Evolutionary conservation across 2,329 filamentous ascomycete species (phyloP).

Genomic region (Colletotrichum coccodes): DNA sequence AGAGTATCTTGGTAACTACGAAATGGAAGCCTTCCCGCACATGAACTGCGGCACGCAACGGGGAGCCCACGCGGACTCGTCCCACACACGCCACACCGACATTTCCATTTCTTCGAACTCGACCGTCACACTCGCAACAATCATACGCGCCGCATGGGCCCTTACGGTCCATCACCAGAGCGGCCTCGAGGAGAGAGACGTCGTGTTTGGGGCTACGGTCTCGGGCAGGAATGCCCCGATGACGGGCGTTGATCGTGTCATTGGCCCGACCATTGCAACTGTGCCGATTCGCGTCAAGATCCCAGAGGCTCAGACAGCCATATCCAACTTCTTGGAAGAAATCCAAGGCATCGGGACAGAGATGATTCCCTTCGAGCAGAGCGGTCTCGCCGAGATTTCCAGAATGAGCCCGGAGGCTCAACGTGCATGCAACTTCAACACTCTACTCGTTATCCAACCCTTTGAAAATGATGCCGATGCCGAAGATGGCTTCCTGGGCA

Average conservation of each 20-base stretch:
- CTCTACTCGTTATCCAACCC: background rate
- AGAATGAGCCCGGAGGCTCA: background rate
- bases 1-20: background rate
- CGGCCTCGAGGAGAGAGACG: conserved; percentile 10
- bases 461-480: background rate
- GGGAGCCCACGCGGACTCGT: background rate
- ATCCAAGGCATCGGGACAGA: conserved; percentile 41
- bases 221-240: conserved; percentile 39
- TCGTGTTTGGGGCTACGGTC: conserved; percentile 38
- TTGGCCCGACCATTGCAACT: conserved; percentile 36
- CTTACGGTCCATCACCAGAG: conserved; percentile 21
- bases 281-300: conserved; percentile 30
- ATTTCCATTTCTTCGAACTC: background rate
- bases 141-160: conserved; percentile 42
- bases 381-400: conserved; percentile 42
- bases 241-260: conserved; percentile 33
- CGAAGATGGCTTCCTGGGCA: background rate
- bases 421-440: background rate
- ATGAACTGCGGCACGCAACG: background rate
- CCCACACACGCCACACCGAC: background rate
- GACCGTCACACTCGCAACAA: background rate
- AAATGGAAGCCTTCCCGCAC: background rate
- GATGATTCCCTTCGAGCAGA: conserved; percentile 39
- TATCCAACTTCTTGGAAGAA: conserved; percentile 26
- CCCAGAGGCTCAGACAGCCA: background rate